Base-by-base conservation (phyloP, 78 protist species). In the Chrysochromulina parva region DNA sequence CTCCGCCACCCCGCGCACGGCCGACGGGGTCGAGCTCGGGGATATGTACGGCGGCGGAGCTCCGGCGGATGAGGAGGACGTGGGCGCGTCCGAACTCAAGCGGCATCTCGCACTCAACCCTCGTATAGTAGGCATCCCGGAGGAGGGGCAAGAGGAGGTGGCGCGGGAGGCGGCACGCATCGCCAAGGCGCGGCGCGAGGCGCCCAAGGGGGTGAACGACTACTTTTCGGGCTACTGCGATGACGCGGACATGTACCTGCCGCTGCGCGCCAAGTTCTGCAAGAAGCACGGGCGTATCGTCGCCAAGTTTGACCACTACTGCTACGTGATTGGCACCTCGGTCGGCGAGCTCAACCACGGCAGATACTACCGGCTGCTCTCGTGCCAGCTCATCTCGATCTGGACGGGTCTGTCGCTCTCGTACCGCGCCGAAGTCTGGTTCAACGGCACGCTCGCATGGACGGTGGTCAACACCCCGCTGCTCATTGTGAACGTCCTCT, bases 271-370 rank as follows among this genome's bases (percentile, higher is more conserved):
- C 19, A 48, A 48, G 82, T 38, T 1, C 24, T 11, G 13, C 82
- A 74, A 74, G 82, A 74, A 74, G 55, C 82, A 74, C 55, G 26
- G 55, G 28, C 26, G 11, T 2, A 14, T 74, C n/a, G 22, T 74
- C 19, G 50, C n/a, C 54, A 74, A 74, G 11, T 74, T 74, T 24
- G 82, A 74, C 55, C 82, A 74, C 82, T 74, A 74, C 82, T 74
- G 82, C 82, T 74, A 74, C 55, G 13, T 7, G 22, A 53, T 74
- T 3, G 78, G 82, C 57, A 74, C 38, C 55, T 74, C 82, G 24
- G 82, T 74, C n/a, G 82, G 82, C 57, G 82, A 74, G 82, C 82
- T 74, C 58, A 74, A 74, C 55, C 82, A 74, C 82, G 82, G 82
- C 57, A 13, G 3, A 2, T 74, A 48, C 57, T 74, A n/a, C 38